phyloP scores from a whole-genome alignment of 768 basidiomycete species.

The Tephrocybe sp. region DNA sequence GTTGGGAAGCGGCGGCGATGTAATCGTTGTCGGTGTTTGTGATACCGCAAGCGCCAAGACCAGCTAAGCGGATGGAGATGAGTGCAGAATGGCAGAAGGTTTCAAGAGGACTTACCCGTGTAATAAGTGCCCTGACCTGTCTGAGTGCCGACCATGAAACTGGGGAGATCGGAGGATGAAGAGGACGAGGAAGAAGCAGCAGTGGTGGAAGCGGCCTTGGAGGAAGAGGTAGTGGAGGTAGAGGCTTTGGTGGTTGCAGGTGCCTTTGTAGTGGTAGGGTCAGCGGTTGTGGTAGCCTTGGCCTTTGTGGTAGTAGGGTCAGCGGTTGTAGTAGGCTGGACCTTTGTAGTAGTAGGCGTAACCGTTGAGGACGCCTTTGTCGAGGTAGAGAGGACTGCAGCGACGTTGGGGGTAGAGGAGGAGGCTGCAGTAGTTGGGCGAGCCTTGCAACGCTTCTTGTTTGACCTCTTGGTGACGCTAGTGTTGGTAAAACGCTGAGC shows the following conservation, averaged over 20 bases:
- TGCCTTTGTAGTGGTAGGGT: conserved; percentile 19
- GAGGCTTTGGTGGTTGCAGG: conserved; percentile 5
- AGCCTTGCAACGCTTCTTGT: conserved; percentile 34
- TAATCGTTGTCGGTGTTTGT: conserved; percentile 46
- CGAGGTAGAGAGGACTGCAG: conserved; percentile 10
- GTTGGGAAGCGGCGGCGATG: conserved; percentile 57
- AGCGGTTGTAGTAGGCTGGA: conserved; percentile 13
- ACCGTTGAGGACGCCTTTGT: conserved; percentile 3
- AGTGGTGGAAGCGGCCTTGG: conserved; percentile 7
- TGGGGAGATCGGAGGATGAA: conserved; percentile 24
- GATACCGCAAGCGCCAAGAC: conserved; percentile 64
- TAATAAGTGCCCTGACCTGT: conserved; percentile 59
- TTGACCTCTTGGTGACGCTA: conserved; percentile 26
- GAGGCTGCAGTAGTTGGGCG: conserved; percentile 25
- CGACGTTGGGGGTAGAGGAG: conserved; percentile 14
- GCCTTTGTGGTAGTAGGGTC: conserved; percentile 18
- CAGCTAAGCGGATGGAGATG: conserved; percentile 32
- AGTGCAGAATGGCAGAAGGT: not conserved
- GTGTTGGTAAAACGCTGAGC: conserved; percentile 22
- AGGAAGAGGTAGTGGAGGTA: conserved; percentile 17
- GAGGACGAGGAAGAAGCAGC: conserved; percentile 11
- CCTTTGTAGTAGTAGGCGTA: not conserved
- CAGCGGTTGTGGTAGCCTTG: conserved; percentile 13
- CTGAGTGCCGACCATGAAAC: conserved; percentile 47
- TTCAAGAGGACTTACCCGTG: conserved; percentile 28